Evolutionary conservation across 352 stramenopile species (phyloP), one percentile per base, ranked within the genome.

Genomic region (Globisporangium irregulare): DNA sequence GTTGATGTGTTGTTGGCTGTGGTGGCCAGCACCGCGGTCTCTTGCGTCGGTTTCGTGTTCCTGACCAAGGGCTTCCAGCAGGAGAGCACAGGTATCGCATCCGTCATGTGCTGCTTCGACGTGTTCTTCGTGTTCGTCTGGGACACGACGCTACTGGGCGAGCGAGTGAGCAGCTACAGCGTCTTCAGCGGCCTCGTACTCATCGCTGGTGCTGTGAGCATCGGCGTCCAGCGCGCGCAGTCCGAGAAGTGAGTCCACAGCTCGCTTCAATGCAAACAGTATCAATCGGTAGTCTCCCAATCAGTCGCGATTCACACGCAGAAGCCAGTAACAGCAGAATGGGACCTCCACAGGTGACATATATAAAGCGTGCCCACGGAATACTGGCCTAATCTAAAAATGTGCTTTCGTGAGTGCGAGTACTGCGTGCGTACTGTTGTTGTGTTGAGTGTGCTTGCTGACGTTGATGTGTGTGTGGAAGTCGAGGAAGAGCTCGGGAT

Each of bases 71-170:
- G 83, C 7, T 81, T 89, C 36, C 80, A 92, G 73, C 74, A 75
- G 4, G 84, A 87, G 50, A 79, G 86, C 46, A 80, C 80, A 0
- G 84, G 80, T 3, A 82, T 92, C 59, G 80, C 75, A 2, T 90
- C 81, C 2, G 80, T 89, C 69, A 88, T 92, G 80, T 74, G 77
- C 32, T 89, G 90, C 64, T 85, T 89, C 53, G 79, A 92, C 76
- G 76, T 92, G 36, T 69, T 92, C 0, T 92, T 89, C 58, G 81
- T 79, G 81, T 79, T 92, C 60, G 64, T 81, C 9, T 67, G 80
- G 58, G 84, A 89, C 62, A 78, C 66, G 14, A 68, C 71, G 27
- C 72, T 90, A 6, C 72, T 92, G 0, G 75, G 77, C 18, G 81
- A 90, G 51, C 32, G 75, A 22, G 79, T 91, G 10, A 85, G 86